Evolutionary conservation across 306 rosid species (phyloP).

Genomic region (Lathyrus aphaca): DNA sequence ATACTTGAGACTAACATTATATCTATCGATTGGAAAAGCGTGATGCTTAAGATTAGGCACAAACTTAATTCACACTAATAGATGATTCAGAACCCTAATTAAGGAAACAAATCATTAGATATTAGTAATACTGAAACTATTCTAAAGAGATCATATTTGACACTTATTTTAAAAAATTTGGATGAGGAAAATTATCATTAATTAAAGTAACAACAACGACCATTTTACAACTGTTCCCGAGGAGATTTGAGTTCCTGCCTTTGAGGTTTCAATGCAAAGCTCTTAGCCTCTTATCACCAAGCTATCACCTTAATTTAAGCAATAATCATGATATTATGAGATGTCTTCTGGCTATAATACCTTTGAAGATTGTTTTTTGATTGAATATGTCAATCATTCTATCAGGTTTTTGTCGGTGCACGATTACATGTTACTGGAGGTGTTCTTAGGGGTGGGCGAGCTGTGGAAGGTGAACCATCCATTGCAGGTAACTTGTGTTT

Average conservation of each 20-base stretch:
- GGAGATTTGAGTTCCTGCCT: background rate
- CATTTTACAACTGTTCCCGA: background rate
- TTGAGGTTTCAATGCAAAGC: background rate
- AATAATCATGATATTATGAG: slow-evolving; percentile 19
- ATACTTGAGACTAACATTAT: background rate
- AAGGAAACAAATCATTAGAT: slow-evolving; percentile 7
- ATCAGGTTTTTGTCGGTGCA: slow-evolving; percentile 97
- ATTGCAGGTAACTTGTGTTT: slow-evolving; percentile 71
- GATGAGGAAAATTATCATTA: background rate
- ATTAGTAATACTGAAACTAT: slow-evolving; percentile 4
- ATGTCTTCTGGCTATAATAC: slow-evolving; percentile 19
- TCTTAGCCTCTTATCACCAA: background rate
- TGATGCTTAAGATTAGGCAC: slow-evolving; percentile 8
- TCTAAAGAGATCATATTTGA: slow-evolving; percentile 10
- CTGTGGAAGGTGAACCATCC: slow-evolving; percentile 92
- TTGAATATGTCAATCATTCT: slow-evolving; percentile 36
- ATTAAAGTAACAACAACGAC: background rate
- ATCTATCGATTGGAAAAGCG: background rate
- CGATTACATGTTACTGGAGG: slow-evolving; percentile 99
- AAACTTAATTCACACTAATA: background rate
- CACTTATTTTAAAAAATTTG: background rate
- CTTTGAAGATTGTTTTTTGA: slow-evolving; percentile 31
- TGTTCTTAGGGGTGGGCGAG: slow-evolving; percentile 90
- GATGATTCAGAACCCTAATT: slow-evolving; percentile 2
- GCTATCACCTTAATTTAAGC: slow-evolving; percentile 10